Conservation (phyloP, 2,329 filamentous ascomycete genomes). For the Pochonia chlamydosporia region DNA sequence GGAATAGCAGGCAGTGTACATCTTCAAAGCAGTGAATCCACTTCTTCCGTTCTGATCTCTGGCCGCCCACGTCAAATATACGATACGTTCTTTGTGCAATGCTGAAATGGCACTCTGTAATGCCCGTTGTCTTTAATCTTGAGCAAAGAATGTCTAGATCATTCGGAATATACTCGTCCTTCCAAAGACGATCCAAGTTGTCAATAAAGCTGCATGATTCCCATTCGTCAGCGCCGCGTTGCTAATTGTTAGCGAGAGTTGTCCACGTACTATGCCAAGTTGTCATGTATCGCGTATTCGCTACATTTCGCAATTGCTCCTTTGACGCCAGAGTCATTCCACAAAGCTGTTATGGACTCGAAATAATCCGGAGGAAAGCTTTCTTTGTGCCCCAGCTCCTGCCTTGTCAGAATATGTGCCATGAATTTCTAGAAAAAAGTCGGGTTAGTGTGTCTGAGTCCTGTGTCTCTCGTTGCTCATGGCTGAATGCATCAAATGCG, state of each 20-base stretch:
- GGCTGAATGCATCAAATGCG: too few species aligned
- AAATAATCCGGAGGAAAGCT: slow-evolving; percentile 73
- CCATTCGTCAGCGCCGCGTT: slow-evolving; percentile 5
- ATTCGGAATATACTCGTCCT: slow-evolving; percentile 76
- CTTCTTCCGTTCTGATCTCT: slow-evolving; percentile 96
- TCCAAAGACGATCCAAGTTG: slow-evolving; percentile 70
- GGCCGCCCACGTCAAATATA: slow-evolving; percentile 96
- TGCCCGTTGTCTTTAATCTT: slow-evolving; percentile 96
- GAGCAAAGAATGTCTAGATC: slow-evolving; percentile 93
- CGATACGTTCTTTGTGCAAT: slow-evolving; percentile 91
- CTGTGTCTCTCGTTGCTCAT: too few species aligned
- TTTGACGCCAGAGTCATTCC: slow-evolving; percentile 79
- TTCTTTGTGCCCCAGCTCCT: slow-evolving; percentile 78
- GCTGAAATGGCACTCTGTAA: slow-evolving; percentile 93
- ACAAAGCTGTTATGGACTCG: slow-evolving; percentile 75
- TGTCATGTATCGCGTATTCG: slow-evolving; percentile 94
- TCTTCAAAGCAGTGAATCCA: slow-evolving; percentile 99
- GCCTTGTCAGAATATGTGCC: slow-evolving; percentile 68
- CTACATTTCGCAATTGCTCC: slow-evolving; percentile 85
- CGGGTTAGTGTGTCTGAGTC: too few species aligned
- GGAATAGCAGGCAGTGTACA: slow-evolving; percentile 84
- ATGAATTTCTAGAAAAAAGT: slow-evolving; percentile 62
- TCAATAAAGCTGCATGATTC: slow-evolving; percentile 66
- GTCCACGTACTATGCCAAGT: slow-evolving; percentile 75
- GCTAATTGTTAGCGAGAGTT: background rate